Conservation (phyloP, 441 rosid genomes). For the Brassica hybrid region DNA sequence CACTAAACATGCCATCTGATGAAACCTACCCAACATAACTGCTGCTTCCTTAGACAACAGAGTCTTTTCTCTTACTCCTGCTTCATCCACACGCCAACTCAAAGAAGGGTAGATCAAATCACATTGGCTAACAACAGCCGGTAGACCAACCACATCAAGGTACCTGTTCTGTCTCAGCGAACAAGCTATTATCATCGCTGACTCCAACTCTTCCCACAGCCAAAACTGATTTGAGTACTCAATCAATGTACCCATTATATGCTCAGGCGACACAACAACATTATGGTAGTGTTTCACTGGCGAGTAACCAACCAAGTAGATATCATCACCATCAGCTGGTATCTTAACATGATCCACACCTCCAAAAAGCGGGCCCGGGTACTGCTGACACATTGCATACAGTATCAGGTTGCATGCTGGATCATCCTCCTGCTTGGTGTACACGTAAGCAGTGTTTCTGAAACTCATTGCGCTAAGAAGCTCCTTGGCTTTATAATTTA, state of each 20-base stretch:
- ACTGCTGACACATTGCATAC: slow-evolving; percentile 26
- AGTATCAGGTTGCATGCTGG: neutral
- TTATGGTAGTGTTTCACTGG: neutral
- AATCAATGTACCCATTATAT: slow-evolving; percentile 12
- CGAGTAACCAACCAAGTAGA: slow-evolving; percentile 19
- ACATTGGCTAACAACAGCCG: neutral
- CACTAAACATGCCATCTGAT: slow-evolving; percentile 18
- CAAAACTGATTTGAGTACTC: slow-evolving; percentile 15
- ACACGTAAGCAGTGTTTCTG: neutral
- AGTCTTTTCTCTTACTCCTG: neutral
- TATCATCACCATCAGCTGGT: slow-evolving; percentile 15
- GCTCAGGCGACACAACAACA: slow-evolving; percentile 17
- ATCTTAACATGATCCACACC: slow-evolving; percentile 26
- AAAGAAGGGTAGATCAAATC: slow-evolving; percentile 23
- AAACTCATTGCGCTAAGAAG: slow-evolving; percentile 7
- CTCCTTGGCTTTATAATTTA: slow-evolving; percentile 19
- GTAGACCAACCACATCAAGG: slow-evolving; percentile 4
- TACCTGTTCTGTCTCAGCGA: slow-evolving; percentile 9
- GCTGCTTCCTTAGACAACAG: neutral
- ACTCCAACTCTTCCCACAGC: slow-evolving; percentile 20
- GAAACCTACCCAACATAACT: slow-evolving; percentile 7
- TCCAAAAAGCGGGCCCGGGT: neutral
- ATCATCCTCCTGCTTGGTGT: neutral
- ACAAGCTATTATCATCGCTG: slow-evolving; percentile 23
- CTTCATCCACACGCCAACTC: neutral